phyloP scores from a whole-genome alignment of 2,329 filamentous ascomycete genomes.

The Penicillium nordicum region DNA sequence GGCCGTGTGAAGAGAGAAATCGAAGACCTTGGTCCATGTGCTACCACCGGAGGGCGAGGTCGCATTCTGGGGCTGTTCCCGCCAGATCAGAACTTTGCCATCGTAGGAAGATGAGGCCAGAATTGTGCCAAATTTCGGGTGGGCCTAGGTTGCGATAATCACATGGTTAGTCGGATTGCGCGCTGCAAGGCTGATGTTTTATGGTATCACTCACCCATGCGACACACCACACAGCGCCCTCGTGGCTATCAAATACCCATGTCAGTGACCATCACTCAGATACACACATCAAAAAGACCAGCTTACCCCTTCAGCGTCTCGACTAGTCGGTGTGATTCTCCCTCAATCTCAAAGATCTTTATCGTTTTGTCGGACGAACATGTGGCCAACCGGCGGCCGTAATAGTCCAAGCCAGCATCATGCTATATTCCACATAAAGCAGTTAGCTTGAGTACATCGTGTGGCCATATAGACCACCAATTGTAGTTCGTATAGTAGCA shows the following conservation, averaged over 20 bases:
- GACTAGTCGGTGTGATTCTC: conserved; percentile 80
- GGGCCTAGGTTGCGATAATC: conserved; percentile 53
- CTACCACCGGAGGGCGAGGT: conserved; percentile 45
- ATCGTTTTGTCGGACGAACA: conserved; percentile 98
- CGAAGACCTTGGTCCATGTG: conserved; percentile 82
- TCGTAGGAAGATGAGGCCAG: conserved; percentile 94
- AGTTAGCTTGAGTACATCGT: conserved; percentile 3
- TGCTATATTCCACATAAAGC: conserved; percentile 55
- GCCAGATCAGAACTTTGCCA: conserved; percentile 98
- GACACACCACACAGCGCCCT: conserved; percentile 96
- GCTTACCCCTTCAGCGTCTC: conserved; percentile 90
- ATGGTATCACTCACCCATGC: conserved; percentile 64
- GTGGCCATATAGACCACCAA: conserved; percentile 1
- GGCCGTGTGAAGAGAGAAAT: conserved; percentile 89
- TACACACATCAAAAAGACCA: background rate
- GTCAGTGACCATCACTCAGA: conserved; percentile 6
- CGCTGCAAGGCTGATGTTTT: background rate
- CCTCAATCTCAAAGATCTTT: conserved; percentile 98
- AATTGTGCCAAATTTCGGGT: conserved; percentile 98
- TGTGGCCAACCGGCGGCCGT: conserved; percentile 90
- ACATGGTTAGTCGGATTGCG: conserved; percentile 9
- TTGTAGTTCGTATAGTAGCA: conserved; percentile 27
- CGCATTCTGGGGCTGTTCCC: conserved; percentile 62
- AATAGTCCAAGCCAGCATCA: conserved; percentile 98
- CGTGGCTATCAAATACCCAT: conserved; percentile 61